These are phyloP conservation scores for Vachellia collinsii DNA, from an alignment of 306 rosid genomes.

Conservation along the genomic window DNA sequence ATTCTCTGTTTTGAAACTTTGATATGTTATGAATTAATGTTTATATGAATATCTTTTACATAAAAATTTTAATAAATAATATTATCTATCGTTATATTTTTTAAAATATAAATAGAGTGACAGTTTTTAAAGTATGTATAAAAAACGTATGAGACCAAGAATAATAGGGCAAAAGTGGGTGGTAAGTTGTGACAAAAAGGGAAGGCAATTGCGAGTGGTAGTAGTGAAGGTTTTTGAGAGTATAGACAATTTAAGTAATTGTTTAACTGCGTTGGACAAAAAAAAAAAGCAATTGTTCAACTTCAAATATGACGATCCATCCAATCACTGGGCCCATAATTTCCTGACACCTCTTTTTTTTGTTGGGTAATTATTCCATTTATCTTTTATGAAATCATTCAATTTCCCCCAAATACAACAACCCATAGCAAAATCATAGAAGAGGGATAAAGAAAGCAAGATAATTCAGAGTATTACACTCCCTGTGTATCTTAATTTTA, in stretches of 20 bases:
- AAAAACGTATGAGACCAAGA: background rate
- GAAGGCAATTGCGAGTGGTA: background rate
- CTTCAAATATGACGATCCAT: slow-evolving; percentile 9
- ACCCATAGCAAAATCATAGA: background rate
- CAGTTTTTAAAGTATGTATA: no score
- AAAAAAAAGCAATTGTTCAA: no score
- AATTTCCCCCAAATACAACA: background rate
- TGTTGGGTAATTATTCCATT: background rate
- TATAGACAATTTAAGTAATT: slow-evolving; percentile 24
- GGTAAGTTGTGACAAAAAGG: background rate
- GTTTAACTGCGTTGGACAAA: background rate
- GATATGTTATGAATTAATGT: no score
- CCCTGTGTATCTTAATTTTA: no score
- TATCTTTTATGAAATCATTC: background rate
- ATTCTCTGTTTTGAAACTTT: no score
- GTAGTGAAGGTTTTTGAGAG: background rate
- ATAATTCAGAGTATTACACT: no score
- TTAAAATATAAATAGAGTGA: no score
- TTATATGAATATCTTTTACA: no score
- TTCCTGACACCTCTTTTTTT: slow-evolving; percentile 17
- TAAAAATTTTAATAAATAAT: no score
- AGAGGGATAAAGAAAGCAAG: no score
- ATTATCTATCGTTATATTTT: no score
- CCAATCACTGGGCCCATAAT: slow-evolving; percentile 41
- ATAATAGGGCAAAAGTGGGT: background rate